Evolutionary conservation across 2,329 filamentous ascomycete species (phyloP).

Genomic region (Bipolaris sorokiniana): DNA sequence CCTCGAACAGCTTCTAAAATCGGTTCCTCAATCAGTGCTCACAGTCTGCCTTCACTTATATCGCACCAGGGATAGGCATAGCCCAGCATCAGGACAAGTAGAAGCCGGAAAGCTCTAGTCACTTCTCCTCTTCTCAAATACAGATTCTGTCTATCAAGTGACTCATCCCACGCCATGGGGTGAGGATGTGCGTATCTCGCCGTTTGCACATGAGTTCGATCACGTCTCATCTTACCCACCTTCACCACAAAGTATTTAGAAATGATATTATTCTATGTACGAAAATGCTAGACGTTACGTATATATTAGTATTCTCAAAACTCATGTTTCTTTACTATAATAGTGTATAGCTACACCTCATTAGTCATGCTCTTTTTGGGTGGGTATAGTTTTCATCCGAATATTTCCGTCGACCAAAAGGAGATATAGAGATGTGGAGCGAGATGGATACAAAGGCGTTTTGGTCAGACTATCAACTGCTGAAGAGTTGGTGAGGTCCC

Average conservation of each 20-base stretch:
- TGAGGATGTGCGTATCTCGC: conserved; percentile 9
- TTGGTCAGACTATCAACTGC: background rate
- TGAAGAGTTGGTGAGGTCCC: background rate
- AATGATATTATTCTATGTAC: no score
- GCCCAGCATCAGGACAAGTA: conserved; percentile 4
- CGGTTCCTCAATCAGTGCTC: conserved; percentile 3
- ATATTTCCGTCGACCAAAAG: background rate
- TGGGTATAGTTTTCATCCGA: no score
- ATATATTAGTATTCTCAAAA: no score
- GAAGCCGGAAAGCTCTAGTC: conserved; percentile 9
- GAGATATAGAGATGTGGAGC: conserved; percentile 11
- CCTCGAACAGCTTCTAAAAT: conserved; percentile 7
- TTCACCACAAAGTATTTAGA: no score
- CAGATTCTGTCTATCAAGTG: background rate
- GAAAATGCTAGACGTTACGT: no score
- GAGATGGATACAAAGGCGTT: conserved; percentile 1
- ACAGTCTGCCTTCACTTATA: conserved; percentile 3
- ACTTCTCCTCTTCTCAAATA: conserved; percentile 17
- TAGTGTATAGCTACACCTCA: no score
- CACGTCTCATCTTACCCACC: conserved; percentile 3
- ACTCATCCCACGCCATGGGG: conserved; percentile 11
- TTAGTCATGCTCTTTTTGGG: no score
- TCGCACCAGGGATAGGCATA: conserved; percentile 7
- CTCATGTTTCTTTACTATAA: no score
- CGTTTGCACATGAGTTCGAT: conserved; percentile 10